Conservation (phyloP, 768 basidiomycete genomes). For the Termitomyces sp. region DNA sequence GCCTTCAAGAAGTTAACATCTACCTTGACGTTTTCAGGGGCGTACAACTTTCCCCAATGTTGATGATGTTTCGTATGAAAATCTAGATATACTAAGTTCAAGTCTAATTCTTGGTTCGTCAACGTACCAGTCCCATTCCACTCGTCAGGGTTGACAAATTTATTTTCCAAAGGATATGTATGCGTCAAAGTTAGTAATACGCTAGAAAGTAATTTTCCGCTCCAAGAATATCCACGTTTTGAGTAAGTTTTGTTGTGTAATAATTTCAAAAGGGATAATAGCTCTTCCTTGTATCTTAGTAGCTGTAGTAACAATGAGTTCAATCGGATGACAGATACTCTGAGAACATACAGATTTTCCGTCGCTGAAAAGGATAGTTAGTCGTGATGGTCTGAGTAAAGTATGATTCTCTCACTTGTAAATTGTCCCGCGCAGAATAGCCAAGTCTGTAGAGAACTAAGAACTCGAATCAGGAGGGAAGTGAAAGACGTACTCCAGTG, state of each 20-base stretch:
- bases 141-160: constrained; percentile 75
- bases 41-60: constrained; percentile 80
- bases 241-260: constrained; percentile 72
- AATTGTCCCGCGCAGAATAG: constrained; percentile 75
- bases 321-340: not conserved
- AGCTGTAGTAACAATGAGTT: constrained; percentile 38
- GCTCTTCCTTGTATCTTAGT: constrained; percentile 57
- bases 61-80: constrained; percentile 67
- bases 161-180: constrained; percentile 78
- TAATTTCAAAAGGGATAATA: constrained; percentile 57
- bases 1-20: constrained; percentile 12
- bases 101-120: not conserved
- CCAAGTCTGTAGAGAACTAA: constrained; percentile 48
- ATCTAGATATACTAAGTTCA: constrained; percentile 36
- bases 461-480: not conserved
- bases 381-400: not conserved
- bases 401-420: constrained; percentile 54
- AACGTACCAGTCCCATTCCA: constrained; percentile 67
- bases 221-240: constrained; percentile 81
- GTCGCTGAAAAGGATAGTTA: constrained; percentile 35
- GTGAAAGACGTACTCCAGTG: constrained; percentile 69
- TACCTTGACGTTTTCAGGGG: constrained; percentile 67
- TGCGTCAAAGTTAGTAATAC: constrained; percentile 72
- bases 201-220: constrained; percentile 72
- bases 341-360: constrained; percentile 53